Conservation (phyloP, 441 rosid genomes). For the Theobroma grandiflorum region DNA sequence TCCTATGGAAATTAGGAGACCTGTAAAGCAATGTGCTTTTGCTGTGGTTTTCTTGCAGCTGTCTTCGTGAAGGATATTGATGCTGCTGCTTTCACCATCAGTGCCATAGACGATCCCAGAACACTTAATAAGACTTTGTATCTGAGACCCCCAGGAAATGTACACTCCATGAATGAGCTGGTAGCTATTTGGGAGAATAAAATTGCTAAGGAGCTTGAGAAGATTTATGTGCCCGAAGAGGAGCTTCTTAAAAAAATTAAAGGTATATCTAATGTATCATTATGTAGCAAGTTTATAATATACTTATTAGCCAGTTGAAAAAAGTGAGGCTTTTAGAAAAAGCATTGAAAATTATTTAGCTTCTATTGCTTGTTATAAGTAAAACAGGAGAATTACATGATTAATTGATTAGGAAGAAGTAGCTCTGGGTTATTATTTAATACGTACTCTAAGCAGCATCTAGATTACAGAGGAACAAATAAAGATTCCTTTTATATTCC, state of each 20-base stretch:
- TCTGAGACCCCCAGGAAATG: constrained; percentile 62
- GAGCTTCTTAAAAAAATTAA: constrained; percentile 52
- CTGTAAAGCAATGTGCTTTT: constrained; percentile 3
- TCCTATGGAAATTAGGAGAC: neutral
- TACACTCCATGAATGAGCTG: constrained; percentile 61
- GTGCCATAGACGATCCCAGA: constrained; percentile 59
- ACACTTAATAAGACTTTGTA: constrained; percentile 57
- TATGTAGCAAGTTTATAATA: neutral
- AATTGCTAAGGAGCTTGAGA: constrained; percentile 54
- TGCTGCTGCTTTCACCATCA: constrained; percentile 65
- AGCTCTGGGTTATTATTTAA: neutral
- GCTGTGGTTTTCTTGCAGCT: constrained; percentile 42
- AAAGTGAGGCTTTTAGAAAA: neutral
- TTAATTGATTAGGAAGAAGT: neutral
- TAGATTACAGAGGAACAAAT: neutral
- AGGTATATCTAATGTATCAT: constrained; percentile 42
- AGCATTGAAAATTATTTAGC: neutral
- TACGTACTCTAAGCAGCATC: neutral
- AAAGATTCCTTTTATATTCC: neutral
- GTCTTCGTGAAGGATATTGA: constrained; percentile 59
- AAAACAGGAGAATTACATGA: neutral
- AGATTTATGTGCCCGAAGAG: constrained; percentile 47
- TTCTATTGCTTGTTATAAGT: neutral
- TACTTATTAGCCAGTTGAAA: neutral
- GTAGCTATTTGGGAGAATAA: constrained; percentile 63